These are phyloP conservation scores for Blastobotrys raffinosifermentans DNA, from an alignment of 1,139 yeast genomes.

Conservation along the genomic window DNA sequence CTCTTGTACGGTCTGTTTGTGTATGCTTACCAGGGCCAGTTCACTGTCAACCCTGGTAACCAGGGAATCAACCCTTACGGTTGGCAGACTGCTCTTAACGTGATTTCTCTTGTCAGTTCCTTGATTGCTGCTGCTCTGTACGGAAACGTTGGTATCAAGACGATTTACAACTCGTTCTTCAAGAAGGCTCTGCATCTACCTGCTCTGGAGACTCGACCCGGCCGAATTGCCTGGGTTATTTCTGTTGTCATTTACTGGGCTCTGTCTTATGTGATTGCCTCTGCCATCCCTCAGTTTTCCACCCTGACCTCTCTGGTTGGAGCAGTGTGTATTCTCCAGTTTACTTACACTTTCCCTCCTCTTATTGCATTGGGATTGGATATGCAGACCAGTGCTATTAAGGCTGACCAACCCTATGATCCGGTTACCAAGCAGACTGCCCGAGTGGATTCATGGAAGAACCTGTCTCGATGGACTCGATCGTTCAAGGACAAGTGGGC, in stretches of 20 bases:
- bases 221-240: conserved; percentile 35
- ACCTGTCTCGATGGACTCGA: conserved; percentile 34
- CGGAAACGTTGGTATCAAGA: conserved; percentile 43
- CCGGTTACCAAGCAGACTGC: conserved; percentile 29
- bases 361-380: conserved; percentile 34
- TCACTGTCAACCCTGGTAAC: conserved; percentile 38
- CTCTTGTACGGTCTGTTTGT: conserved; percentile 39
- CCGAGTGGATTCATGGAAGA: conserved; percentile 33
- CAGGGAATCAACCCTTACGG: conserved; percentile 36
- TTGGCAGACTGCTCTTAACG: conserved; percentile 40
- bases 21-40: conserved; percentile 42
- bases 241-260: conserved; percentile 40
- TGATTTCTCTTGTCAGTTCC: conserved; percentile 36
- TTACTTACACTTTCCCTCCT: conserved; percentile 44
- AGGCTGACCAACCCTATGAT: conserved; percentile 32
- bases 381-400: conserved; percentile 34
- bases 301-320: conserved; percentile 46
- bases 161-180: conserved; percentile 36
- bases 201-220: conserved; percentile 29
- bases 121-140: conserved; percentile 42
- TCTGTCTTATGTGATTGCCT: conserved; percentile 42
- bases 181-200: conserved; percentile 27
- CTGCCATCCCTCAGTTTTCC: conserved; percentile 50
- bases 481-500: conserved; percentile 22
- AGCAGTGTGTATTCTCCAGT: conserved; percentile 44